A percentile compares a stretch with the other conserved stretches of the same genome.
Evolutionary conservation across 75 land plant genomes (phyloP).

Genomic region (Cunninghamia lanceolata): DNA sequence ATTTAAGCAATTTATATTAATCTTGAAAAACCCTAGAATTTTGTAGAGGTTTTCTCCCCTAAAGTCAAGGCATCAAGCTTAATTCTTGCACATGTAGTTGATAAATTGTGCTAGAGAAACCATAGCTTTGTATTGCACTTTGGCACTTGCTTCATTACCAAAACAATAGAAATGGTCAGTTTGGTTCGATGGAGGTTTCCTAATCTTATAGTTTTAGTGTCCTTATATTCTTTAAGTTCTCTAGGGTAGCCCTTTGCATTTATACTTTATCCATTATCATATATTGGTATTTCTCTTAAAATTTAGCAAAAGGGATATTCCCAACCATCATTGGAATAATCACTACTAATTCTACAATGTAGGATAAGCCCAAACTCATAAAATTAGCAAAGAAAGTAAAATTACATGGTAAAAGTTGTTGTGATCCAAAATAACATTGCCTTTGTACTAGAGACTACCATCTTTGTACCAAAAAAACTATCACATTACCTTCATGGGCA

Average conservation of each 20-base stretch:
- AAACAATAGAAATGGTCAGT: too few relatives aligned
- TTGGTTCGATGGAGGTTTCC: too few relatives aligned
- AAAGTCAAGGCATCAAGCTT: too few relatives aligned
- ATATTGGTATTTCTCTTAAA: conserved; percentile 44
- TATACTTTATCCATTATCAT: conserved; percentile 47
- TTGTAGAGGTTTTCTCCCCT: too few relatives aligned
- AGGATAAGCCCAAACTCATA: conserved; percentile 28
- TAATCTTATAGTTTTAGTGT: conserved; percentile 47
- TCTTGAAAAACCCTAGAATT: too few relatives aligned
- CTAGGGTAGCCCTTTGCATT: conserved; percentile 31
- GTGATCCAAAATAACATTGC: conserved; percentile 35
- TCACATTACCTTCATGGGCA: conserved; percentile 27
- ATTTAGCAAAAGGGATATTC: conserved; percentile 29
- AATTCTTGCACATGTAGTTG: too few relatives aligned
- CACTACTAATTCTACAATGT: conserved; percentile 29
- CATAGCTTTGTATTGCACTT: too few relatives aligned
- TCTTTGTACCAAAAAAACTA: conserved; percentile 37
- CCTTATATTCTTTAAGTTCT: conserved; percentile 40
- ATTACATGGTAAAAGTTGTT: conserved; percentile 18
- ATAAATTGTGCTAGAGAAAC: too few relatives aligned
- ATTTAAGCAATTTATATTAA: too few relatives aligned
- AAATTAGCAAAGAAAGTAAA: conserved; percentile 24
- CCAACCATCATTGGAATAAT: conserved; percentile 18
- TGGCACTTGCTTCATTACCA: too few relatives aligned
- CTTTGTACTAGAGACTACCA: conserved; percentile 29